Conservation (phyloP, 345 rosid species). For the Populus deltoides region DNA sequence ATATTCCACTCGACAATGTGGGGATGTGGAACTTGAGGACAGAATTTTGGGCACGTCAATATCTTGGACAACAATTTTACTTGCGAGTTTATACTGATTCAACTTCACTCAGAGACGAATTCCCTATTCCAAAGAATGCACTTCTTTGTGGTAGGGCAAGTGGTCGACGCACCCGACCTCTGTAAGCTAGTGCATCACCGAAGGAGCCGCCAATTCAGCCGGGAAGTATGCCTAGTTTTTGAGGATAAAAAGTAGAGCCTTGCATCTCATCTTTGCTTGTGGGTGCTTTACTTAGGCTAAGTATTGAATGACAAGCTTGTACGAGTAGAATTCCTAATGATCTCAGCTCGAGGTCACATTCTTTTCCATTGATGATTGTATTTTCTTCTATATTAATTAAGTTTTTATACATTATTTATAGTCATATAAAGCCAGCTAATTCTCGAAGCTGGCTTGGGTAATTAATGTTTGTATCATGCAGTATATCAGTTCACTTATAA, state of each 20-base stretch:
- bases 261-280: constrained; percentile 18
- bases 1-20: constrained; percentile 76
- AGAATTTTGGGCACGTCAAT: constrained; percentile 87
- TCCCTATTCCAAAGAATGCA: constrained; percentile 66
- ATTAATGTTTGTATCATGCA: neutral
- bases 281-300: neutral
- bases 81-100: constrained; percentile 58
- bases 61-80: constrained; percentile 87
- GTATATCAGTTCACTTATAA: neutral
- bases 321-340: constrained; percentile 30
- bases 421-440: constrained; percentile 7
- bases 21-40: constrained; percentile 96
- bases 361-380: constrained; percentile 33
- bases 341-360: constrained; percentile 64
- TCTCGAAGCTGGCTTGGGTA: neutral
- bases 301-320: neutral
- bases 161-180: constrained; percentile 75
- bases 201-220: neutral
- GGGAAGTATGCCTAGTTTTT: constrained; percentile 7
- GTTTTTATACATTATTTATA: neutral
- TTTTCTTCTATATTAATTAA: constrained; percentile 1
- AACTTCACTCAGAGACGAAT: constrained; percentile 67
- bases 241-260: constrained; percentile 27
- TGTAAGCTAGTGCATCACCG: constrained; percentile 22
- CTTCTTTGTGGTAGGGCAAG: constrained; percentile 75